Conservation (phyloP, 352 stramenopile species). For the Phytophthora crassamura region DNA sequence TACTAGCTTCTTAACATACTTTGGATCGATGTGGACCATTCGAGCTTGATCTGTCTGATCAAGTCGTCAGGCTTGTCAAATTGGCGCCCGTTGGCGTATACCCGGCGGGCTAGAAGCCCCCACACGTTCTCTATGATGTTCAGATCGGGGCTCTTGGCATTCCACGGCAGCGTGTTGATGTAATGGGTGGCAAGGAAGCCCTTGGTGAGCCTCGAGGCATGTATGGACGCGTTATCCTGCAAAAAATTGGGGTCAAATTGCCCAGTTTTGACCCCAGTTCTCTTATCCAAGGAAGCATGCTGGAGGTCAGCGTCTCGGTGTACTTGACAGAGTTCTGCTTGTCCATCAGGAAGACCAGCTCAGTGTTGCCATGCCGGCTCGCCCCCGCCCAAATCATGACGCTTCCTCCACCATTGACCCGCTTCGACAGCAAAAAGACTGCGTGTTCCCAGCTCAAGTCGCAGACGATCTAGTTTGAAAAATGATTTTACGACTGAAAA, state of each 20-base stretch:
- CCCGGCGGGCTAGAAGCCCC: no score
- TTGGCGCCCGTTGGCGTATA: no score
- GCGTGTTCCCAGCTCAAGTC: no score
- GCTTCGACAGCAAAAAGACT: no score
- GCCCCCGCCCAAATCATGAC: no score
- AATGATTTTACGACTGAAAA: no score
- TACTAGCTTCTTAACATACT: no score
- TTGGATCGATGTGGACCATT: no score
- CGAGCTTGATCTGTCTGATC: no score
- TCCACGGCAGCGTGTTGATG: conserved; percentile 13
- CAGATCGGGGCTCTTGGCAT: conserved; percentile 29
- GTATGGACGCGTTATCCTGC: conserved; percentile 15
- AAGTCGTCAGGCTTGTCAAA: no score
- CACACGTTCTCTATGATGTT: no score
- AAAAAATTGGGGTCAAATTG: conserved; percentile 4
- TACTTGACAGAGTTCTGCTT: conserved; percentile 6
- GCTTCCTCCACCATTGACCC: conserved; percentile 12
- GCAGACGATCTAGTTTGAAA: no score
- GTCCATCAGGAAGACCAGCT: neutral
- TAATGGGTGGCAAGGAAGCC: conserved; percentile 1
- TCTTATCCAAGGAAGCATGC: neutral
- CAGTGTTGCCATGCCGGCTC: neutral
- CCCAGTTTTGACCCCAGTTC: neutral
- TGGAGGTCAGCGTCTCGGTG: neutral
- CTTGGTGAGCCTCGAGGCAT: conserved; percentile 7